phyloP scores from a whole-genome alignment of 2,329 filamentous ascomycete species.

The Septoria petroselini region DNA sequence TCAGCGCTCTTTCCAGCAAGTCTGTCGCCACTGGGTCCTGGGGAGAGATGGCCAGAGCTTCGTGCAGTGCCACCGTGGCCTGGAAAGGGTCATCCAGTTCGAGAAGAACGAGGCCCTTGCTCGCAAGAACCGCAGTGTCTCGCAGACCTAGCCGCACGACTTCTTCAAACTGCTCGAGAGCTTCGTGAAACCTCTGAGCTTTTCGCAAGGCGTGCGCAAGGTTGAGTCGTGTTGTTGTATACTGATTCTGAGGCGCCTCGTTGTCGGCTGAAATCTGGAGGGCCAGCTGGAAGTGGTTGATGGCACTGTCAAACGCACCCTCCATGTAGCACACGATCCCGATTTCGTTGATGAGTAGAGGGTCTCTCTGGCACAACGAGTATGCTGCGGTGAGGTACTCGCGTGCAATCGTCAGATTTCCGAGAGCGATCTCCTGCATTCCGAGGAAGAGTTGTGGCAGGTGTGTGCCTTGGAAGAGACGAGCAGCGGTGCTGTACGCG shows the following conservation, averaged over 20 bases:
- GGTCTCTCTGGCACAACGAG: slow-evolving; percentile 76
- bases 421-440: slow-evolving; percentile 96
- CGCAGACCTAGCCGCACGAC: slow-evolving; percentile 76
- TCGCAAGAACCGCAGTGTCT: slow-evolving; percentile 72
- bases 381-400: slow-evolving; percentile 93
- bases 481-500: slow-evolving; percentile 90
- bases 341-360: slow-evolving; percentile 89
- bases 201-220: slow-evolving; percentile 83
- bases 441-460: slow-evolving; percentile 92
- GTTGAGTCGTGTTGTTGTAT: slow-evolving; percentile 81
- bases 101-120: slow-evolving; percentile 79
- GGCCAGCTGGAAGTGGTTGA: slow-evolving; percentile 73
- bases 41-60: slow-evolving; percentile 73
- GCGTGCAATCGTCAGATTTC: slow-evolving; percentile 88
- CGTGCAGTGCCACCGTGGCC: slow-evolving; percentile 77
- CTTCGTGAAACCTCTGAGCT: slow-evolving; percentile 64
- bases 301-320: slow-evolving; percentile 70
- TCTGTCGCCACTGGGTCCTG: slow-evolving; percentile 81
- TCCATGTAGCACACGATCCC: slow-evolving; percentile 96
- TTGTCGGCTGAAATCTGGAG: slow-evolving; percentile 76
- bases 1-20: slow-evolving; percentile 67
- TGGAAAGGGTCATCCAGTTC: slow-evolving; percentile 72
- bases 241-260: slow-evolving; percentile 69
- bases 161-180: slow-evolving; percentile 79
- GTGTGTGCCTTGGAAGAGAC: slow-evolving; percentile 94